A percentile compares a stretch with the other conserved stretches of the same genome.
Evolutionary conservation across 2,329 filamentous ascomycete genomes (phyloP).

Genomic region (Lithohypha guttulata): DNA sequence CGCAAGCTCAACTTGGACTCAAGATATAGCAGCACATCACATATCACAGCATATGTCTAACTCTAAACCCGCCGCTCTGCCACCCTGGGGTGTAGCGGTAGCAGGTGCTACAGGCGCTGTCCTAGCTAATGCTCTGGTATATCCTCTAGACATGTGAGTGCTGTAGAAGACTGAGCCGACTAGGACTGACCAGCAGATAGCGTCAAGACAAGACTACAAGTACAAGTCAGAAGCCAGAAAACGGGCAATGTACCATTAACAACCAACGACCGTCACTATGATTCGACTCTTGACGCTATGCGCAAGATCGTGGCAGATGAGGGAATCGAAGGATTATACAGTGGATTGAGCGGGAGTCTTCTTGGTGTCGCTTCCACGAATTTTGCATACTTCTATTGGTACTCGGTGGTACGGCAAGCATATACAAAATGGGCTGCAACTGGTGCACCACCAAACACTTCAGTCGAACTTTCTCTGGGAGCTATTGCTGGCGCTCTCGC

Average conservation of each 20-base stretch:
- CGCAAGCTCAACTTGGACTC: too few species aligned
- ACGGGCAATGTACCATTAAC: conserved; percentile 36
- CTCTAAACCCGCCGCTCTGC: conserved; percentile 47
- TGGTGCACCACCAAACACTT: conserved; percentile 52
- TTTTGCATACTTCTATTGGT: conserved; percentile 99
- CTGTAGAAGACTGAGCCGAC: neutral
- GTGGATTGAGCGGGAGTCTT: conserved; percentile 75
- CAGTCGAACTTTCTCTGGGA: conserved; percentile 71
- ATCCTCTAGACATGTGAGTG: conserved; percentile 87
- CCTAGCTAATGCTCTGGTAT: conserved; percentile 87
- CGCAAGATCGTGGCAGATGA: conserved; percentile 72
- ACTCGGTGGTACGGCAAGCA: conserved; percentile 71
- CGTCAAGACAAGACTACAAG: conserved; percentile 91
- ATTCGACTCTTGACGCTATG: conserved; percentile 79
- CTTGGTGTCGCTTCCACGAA: conserved; percentile 93
- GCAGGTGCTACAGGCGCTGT: conserved; percentile 89
- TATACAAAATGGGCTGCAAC: conserved; percentile 51
- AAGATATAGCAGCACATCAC: neutral
- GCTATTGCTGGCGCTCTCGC: conserved; percentile 82
- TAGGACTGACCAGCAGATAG: conserved; percentile 36
- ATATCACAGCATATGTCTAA: conserved; percentile 2
- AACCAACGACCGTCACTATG: conserved; percentile 59
- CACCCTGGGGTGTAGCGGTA: conserved; percentile 86
- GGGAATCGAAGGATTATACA: conserved; percentile 72
- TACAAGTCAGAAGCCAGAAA: conserved; percentile 63